phyloP scores from a whole-genome alignment of 2,329 filamentous ascomycete species.

The Aureobasidium musti region DNA sequence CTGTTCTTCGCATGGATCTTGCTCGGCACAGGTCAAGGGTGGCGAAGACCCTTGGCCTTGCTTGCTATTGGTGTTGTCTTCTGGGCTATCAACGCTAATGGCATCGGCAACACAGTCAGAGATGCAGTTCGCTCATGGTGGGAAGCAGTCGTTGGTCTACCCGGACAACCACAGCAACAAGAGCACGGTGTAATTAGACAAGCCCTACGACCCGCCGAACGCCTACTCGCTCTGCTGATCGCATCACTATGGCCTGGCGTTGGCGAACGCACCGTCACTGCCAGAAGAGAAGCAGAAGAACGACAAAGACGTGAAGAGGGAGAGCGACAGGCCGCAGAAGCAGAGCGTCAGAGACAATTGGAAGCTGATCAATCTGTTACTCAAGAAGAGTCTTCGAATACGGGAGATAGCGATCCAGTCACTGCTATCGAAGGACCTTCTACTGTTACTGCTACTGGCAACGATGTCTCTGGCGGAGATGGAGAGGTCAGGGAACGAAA shows the following conservation, averaged over 20 bases:
- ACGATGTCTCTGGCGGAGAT: background rate
- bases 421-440: background rate
- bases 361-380: background rate
- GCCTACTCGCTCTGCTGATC: conserved; percentile 62
- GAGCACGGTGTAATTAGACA: conserved; percentile 37
- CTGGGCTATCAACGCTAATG: conserved; percentile 45
- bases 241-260: conserved; percentile 64
- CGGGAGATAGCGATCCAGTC: background rate
- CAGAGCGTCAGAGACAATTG: conserved; percentile 25
- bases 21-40: conserved; percentile 50
- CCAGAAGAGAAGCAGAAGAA: conserved; percentile 48
- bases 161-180: conserved; percentile 31
- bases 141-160: conserved; percentile 46
- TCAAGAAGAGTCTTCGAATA: background rate
- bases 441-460: background rate
- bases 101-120: conserved; percentile 31
- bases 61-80: conserved; percentile 45
- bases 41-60: conserved; percentile 48
- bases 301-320: conserved; percentile 41
- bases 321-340: conserved; percentile 27
- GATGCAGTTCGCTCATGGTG: conserved; percentile 47
- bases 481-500: conserved; percentile 23
- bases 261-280: conserved; percentile 61
- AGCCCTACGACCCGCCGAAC: conserved; percentile 52
- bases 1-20: conserved; percentile 62